Evolutionary conservation across 768 basidiomycete species (phyloP).

Genomic region (Pleurotus salmoneostramineus): DNA sequence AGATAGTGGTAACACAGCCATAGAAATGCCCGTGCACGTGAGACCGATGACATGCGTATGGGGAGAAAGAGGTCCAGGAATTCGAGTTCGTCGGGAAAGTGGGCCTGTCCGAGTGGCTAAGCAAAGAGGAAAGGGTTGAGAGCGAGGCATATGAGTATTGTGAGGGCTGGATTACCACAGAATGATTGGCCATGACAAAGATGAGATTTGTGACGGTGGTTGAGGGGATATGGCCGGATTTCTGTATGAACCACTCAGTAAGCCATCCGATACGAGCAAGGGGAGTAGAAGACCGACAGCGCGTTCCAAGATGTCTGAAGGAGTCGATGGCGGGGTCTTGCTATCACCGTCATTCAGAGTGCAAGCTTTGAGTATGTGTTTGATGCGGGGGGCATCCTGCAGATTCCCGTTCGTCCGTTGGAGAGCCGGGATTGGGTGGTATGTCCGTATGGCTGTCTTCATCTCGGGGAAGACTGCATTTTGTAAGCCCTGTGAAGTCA

Average conservation of each 20-base stretch:
- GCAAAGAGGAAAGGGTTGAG: conserved; percentile 6
- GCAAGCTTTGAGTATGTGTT: conserved; percentile 84
- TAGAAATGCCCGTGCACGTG: conserved; percentile 76
- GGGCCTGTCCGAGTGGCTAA: conserved; percentile 57
- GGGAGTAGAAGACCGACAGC: conserved; percentile 40
- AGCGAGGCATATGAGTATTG: background rate
- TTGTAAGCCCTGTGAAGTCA: background rate
- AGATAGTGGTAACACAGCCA: conserved; percentile 82
- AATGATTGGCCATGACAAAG: conserved; percentile 78
- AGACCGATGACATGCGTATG: conserved; percentile 60
- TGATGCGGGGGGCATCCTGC: conserved; percentile 89
- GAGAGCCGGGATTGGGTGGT: conserved; percentile 87
- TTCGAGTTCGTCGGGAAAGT: conserved; percentile 73
- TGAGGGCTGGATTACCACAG: conserved; percentile 47
- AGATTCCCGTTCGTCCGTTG: conserved; percentile 87
- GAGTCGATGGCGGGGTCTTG: conserved; percentile 66
- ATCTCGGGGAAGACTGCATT: conserved; percentile 86
- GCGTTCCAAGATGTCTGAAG: conserved; percentile 68
- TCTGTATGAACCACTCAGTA: conserved; percentile 30
- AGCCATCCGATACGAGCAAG: conserved; percentile 3
- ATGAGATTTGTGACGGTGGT: conserved; percentile 86
- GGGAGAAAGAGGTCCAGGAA: conserved; percentile 86
- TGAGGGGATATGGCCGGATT: conserved; percentile 61
- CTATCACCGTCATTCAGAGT: conserved; percentile 50
- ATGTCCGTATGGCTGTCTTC: conserved; percentile 86